Percentiles rank a stretch among this genome's conserved stretches.
phyloP scores from a whole-genome alignment of 1,139 yeast species.

The Yamadazyma aaseri region DNA sequence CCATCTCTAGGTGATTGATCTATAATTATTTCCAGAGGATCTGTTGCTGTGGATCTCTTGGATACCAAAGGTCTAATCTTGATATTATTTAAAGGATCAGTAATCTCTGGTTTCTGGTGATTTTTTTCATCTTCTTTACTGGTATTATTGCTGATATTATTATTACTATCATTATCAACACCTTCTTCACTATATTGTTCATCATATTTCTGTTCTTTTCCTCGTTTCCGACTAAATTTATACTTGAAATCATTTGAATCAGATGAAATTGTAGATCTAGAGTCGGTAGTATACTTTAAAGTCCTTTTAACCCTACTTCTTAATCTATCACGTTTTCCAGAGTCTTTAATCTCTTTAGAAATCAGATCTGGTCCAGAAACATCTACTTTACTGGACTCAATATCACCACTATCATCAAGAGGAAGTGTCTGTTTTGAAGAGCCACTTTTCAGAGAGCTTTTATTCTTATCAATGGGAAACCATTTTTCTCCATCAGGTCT shows the following conservation, averaged over 20 bases:
- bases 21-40: constrained; percentile 6
- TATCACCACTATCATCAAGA: neutral
- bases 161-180: neutral
- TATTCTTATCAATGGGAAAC: constrained; percentile 38
- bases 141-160: constrained; percentile 1
- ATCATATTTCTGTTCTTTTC: constrained; percentile 2
- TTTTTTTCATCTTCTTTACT: neutral
- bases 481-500: constrained; percentile 56
- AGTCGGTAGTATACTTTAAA: constrained; percentile 11
- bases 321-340: constrained; percentile 13
- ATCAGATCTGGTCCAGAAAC: neutral
- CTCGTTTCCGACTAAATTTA: constrained; percentile 1
- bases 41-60: constrained; percentile 5
- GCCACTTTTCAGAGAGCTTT: neutral
- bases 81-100: constrained; percentile 11
- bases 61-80: constrained; percentile 13
- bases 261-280: constrained; percentile 10
- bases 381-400: neutral
- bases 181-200: neutral
- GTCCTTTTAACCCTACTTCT: constrained; percentile 11
- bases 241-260: constrained; percentile 6
- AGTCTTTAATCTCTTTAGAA: neutral
- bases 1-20: neutral
- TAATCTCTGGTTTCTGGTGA: constrained; percentile 3
- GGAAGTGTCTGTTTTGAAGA: neutral